Percentiles rank a stretch among this genome's conserved stretches.
phyloP scores from a whole-genome alignment of 495 filamentous ascomycete species.

The Chaetomium tenue region DNA sequence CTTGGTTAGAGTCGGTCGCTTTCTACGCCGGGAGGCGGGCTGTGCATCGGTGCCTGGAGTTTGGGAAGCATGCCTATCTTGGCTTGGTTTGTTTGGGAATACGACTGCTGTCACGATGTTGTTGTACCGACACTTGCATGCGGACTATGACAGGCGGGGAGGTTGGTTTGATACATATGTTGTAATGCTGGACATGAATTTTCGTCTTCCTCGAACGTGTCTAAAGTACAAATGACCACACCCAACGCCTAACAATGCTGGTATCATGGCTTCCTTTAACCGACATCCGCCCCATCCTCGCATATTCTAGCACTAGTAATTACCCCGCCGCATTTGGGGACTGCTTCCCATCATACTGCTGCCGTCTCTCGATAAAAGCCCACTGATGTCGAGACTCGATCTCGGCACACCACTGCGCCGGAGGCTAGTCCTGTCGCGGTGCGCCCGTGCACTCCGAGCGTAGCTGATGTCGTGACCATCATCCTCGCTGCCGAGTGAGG shows the following conservation, averaged over 20 bases:
- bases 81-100: slow-evolving; percentile 11
- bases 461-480: slow-evolving; percentile 28
- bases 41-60: slow-evolving; percentile 34
- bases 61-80: slow-evolving; percentile 21
- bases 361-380: slow-evolving; percentile 48
- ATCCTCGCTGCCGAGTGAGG: slow-evolving; percentile 51
- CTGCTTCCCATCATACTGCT: slow-evolving; percentile 51
- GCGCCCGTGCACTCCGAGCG: slow-evolving; percentile 20
- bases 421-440: slow-evolving; percentile 25
- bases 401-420: slow-evolving; percentile 39
- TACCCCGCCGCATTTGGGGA: slow-evolving; percentile 37
- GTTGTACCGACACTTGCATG: slow-evolving; percentile 16
- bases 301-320: slow-evolving; percentile 15
- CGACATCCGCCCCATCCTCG: background rate
- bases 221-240: background rate
- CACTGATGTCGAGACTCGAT: slow-evolving; percentile 52
- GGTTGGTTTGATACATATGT: slow-evolving; percentile 16
- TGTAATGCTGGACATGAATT: slow-evolving; percentile 22
- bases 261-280: slow-evolving; percentile 23
- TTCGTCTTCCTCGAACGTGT: background rate
- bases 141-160: background rate
- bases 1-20: slow-evolving; percentile 3
- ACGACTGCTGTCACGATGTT: slow-evolving; percentile 13
- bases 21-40: background rate
- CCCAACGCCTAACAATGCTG: slow-evolving; percentile 16